A percentile compares a stretch with the other conserved stretches of the same genome.
These are phyloP conservation scores for Tetracladium setigerum DNA, from an alignment of 495 filamentous ascomycete species.

Conservation along the genomic window DNA sequence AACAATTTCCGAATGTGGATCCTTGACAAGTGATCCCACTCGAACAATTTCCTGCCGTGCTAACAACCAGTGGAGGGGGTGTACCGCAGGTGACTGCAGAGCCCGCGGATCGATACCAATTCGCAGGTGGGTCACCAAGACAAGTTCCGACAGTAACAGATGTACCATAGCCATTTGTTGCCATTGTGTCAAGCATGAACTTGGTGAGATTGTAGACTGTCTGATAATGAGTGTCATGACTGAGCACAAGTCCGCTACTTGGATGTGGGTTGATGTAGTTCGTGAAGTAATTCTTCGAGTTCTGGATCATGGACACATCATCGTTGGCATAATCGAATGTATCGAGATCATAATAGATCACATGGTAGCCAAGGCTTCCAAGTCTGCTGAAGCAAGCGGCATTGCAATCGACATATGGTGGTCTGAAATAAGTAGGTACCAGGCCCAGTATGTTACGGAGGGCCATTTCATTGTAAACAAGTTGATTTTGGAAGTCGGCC, in stretches of 20 bases:
- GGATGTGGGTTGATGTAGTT: constrained; percentile 33
- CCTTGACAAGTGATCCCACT: constrained; percentile 11
- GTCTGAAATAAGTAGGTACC: constrained; percentile 76
- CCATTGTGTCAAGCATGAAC: constrained; percentile 56
- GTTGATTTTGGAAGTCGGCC: constrained; percentile 51
- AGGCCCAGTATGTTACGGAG: constrained; percentile 68
- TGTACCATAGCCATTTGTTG: constrained; percentile 43
- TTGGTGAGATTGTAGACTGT: constrained; percentile 65
- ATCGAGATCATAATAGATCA: constrained; percentile 60
- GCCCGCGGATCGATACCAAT: constrained; percentile 53
- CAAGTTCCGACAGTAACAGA: constrained; percentile 67
- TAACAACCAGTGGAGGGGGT: constrained; percentile 6
- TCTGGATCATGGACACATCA: constrained; percentile 49
- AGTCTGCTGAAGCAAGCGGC: constrained; percentile 50
- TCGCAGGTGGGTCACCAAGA: constrained; percentile 54
- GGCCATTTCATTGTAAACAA: constrained; percentile 70
- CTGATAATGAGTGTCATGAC: constrained; percentile 70
- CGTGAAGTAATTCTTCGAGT: constrained; percentile 60
- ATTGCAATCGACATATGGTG: constrained; percentile 67
- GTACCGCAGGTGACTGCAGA: neutral
- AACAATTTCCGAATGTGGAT: constrained; percentile 15
- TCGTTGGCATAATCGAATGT: constrained; percentile 69
- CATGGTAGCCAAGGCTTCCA: constrained; percentile 62
- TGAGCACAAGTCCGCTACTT: constrained; percentile 55
- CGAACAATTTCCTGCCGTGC: constrained; percentile 12